phyloP scores from a whole-genome alignment of 1,284 basidiomycete species.

The Kalmanozyma brasiliensis region DNA sequence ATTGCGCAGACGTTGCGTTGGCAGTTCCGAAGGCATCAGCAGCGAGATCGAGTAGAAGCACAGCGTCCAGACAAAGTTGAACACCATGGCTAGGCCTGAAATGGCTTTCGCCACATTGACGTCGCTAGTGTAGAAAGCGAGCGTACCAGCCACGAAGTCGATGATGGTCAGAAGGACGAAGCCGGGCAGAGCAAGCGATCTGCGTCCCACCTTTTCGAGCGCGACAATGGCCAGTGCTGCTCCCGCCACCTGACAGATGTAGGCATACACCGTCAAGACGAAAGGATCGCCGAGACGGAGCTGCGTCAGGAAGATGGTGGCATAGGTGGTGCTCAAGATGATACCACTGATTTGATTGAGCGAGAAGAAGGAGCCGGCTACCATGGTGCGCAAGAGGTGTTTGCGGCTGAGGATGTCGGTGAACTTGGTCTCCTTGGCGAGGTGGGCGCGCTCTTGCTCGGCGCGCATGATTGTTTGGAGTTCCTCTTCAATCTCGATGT shows the following conservation, averaged over 20 bases:
- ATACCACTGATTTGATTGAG: conserved; percentile 59
- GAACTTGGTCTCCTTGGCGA: conserved; percentile 42
- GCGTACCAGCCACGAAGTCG: conserved; percentile 45
- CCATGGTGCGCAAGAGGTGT: conserved; percentile 51
- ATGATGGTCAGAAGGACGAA: conserved; percentile 49
- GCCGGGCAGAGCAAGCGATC: conserved; percentile 49
- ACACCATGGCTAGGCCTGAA: conserved; percentile 53
- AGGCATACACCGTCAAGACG: conserved; percentile 49
- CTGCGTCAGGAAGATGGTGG: conserved; percentile 54
- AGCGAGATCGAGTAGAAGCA: conserved; percentile 60
- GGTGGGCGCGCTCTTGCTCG: conserved; percentile 49
- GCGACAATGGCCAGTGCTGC: conserved; percentile 52
- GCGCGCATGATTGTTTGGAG: conserved; percentile 41
- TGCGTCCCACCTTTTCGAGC: conserved; percentile 52
- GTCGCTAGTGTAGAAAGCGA: conserved; percentile 34
- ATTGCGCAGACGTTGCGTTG: conserved; percentile 52
- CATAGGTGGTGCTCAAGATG: conserved; percentile 58
- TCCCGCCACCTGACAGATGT: conserved; percentile 46
- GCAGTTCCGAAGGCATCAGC: conserved; percentile 56
- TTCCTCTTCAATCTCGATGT: conserved; percentile 50
- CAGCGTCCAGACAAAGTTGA: conserved; percentile 59
- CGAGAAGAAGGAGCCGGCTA: conserved; percentile 57
- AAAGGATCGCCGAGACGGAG: conserved; percentile 52
- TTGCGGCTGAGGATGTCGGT: conserved; percentile 53
- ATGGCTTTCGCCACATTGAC: conserved; percentile 39